These are phyloP conservation scores for Annulohypoxylon truncatum DNA, from an alignment of 2,329 filamentous ascomycete genomes.

Conservation along the genomic window DNA sequence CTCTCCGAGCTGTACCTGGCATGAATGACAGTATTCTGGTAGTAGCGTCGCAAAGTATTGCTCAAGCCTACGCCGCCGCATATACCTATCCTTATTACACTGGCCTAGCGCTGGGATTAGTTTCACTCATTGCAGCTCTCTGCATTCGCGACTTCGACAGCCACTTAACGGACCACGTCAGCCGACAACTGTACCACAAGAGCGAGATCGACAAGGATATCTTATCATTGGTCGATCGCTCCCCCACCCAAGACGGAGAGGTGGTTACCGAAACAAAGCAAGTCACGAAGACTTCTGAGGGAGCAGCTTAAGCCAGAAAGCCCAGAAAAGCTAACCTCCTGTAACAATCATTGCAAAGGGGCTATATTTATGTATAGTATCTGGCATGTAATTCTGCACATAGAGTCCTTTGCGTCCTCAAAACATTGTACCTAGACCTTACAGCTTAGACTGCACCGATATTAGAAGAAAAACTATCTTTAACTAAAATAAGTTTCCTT, in stretches of 20 bases:
- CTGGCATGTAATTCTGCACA: neutral
- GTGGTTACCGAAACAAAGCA: slow-evolving; percentile 12
- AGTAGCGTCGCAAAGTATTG: slow-evolving; percentile 17
- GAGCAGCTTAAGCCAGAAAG: neutral
- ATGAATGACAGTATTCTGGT: slow-evolving; percentile 32
- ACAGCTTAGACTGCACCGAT: slow-evolving; percentile 9
- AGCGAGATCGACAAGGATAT: slow-evolving; percentile 33
- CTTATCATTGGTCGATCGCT: slow-evolving; percentile 22
- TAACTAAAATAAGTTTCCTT: neutral
- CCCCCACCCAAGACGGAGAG: neutral
- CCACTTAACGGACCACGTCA: slow-evolving; percentile 37
- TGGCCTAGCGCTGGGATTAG: slow-evolving; percentile 26
- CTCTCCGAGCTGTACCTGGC: slow-evolving; percentile 33
- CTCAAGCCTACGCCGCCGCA: slow-evolving; percentile 31
- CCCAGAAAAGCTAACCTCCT: neutral
- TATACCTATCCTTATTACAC: slow-evolving; percentile 40
- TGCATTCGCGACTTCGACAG: slow-evolving; percentile 36
- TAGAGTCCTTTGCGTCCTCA: slow-evolving; percentile 5
- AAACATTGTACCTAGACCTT: slow-evolving; percentile 11
- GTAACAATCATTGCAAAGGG: neutral
- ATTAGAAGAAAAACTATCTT: slow-evolving; percentile 4
- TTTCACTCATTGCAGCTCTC: slow-evolving; percentile 29
- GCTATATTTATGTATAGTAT: slow-evolving; percentile 7
- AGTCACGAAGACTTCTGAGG: slow-evolving; percentile 11
- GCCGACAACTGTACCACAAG: slow-evolving; percentile 36